Percentiles rank a stretch among this genome's conserved stretches.
phyloP scores from a whole-genome alignment of 148 eudicot species.

The Nepenthes gracilis region DNA sequence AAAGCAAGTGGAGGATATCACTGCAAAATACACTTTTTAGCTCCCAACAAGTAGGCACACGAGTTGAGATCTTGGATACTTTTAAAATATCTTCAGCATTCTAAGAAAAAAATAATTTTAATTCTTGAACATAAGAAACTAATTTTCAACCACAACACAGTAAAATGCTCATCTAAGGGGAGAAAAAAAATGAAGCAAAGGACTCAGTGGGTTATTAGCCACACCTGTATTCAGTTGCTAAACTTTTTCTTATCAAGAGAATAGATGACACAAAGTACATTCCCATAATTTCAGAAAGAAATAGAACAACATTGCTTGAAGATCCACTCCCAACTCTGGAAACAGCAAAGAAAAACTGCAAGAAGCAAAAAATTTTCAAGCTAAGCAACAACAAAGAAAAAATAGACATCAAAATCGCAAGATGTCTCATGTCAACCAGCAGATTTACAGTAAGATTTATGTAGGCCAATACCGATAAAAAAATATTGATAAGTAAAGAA shows the following conservation, averaged over 20 bases:
- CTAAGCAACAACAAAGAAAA: not conserved
- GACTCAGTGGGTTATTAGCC: not conserved
- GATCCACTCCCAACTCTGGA: slow-evolving; percentile 99
- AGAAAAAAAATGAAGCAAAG: not conserved
- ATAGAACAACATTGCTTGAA: slow-evolving; percentile 94
- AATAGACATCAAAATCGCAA: not conserved
- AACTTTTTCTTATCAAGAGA: slow-evolving; percentile 87
- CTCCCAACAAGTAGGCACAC: too few relatives aligned
- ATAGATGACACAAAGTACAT: slow-evolving; percentile 97
- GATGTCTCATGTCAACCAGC: too few relatives aligned
- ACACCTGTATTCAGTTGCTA: slow-evolving; percentile 96
- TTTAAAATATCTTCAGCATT: too few relatives aligned
- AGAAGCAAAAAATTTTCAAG: slow-evolving; percentile 2
- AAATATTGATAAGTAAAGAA: too few relatives aligned
- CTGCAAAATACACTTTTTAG: too few relatives aligned
- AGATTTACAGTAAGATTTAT: too few relatives aligned
- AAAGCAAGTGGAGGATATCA: too few relatives aligned
- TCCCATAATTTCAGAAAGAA: slow-evolving; percentile 98
- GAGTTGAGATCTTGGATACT: too few relatives aligned
- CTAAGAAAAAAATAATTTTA: too few relatives aligned
- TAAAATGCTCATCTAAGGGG: not conserved
- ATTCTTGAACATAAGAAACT: too few relatives aligned
- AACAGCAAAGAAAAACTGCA: slow-evolving; percentile 99
- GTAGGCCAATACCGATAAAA: too few relatives aligned
- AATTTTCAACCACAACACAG: too few relatives aligned